Base-by-base conservation (phyloP, 176 grass and related monocot genomes). In the Miscanthus lutarioriparius region DNA sequence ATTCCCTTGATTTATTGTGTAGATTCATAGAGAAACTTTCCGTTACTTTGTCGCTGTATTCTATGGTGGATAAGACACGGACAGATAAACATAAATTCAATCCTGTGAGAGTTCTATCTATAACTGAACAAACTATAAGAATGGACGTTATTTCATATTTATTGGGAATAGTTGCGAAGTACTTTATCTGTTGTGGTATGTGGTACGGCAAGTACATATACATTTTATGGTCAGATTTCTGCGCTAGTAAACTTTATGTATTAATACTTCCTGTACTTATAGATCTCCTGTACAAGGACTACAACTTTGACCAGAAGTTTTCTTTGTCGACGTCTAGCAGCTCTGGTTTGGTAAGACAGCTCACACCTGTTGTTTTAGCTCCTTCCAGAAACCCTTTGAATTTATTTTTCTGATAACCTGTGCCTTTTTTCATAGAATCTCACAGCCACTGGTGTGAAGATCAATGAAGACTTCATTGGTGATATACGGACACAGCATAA, bases 261-360 rank as follows among this genome's bases (percentile, higher is more conserved):
- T 38, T 45, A 47, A 40, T 44, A 51, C 2, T 40, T 13, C 5
- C 10, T 22, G 47, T 77, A 27, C 72, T 72, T 85, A 37, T 76
- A 97, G 94, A 94, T 94, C 88, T 97, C 58, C 83, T 97, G 69
- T 86, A 88, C 80, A 94, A 92, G 87, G 92, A 94, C 86, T 97
- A 94, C 88, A 94, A 85, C 78, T 97, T 97, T 83, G 86, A 97
- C 69, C 87, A 97, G 19, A 97, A 94, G 74, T 87, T 97, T 67
- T 91, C 88, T 45, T 77, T 94, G 56, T 89, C 81, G 2, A 86
- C 84, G 22, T 80, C 83, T 45, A 87, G 65, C 75, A 16, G 41
- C 82, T 79, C 90, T 83, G 94, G 88, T 77, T 38, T 97, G 86
- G 94, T 97, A 83, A 82, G 83, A 74, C 0, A 40, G 68, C 40